Conservation (phyloP, 768 basidiomycete species). For the Boletus subcaerulescens region DNA sequence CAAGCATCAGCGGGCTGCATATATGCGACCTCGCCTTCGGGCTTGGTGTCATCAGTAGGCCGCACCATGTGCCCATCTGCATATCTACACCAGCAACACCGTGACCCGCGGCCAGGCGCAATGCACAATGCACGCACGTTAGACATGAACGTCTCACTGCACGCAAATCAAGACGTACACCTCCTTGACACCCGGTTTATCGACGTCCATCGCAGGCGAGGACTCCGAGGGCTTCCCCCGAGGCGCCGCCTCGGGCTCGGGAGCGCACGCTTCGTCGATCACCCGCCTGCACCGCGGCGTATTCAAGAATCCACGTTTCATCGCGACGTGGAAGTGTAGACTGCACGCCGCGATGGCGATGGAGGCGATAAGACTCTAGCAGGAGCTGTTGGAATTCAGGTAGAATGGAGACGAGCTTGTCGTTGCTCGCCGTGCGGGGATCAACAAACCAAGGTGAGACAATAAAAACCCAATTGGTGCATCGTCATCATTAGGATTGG, state of each 20-base stretch:
- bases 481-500: too few species aligned
- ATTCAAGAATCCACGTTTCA: slow-evolving; percentile 26
- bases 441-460: too few species aligned
- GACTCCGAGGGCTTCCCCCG: neutral
- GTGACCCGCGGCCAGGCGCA: too few species aligned
- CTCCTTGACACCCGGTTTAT: neutral
- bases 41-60: neutral
- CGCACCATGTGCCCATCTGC: neutral
- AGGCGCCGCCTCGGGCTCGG: neutral
- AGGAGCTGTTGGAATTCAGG: neutral
- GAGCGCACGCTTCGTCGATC: slow-evolving; percentile 2
- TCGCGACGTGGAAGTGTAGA: neutral
- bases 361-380: neutral
- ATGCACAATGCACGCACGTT: too few species aligned
- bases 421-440: too few species aligned
- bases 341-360: too few species aligned
- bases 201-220: neutral
- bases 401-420: too few species aligned
- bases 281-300: slow-evolving; percentile 3
- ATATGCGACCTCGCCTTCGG: neutral
- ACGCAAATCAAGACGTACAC: neutral
- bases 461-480: too few species aligned
- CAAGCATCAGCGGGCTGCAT: neutral
- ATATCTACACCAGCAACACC: neutral
- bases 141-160: too few species aligned